These are phyloP conservation scores for Cucurbita ficifolia DNA, from an alignment of 306 rosid genomes.

Conservation along the genomic window DNA sequence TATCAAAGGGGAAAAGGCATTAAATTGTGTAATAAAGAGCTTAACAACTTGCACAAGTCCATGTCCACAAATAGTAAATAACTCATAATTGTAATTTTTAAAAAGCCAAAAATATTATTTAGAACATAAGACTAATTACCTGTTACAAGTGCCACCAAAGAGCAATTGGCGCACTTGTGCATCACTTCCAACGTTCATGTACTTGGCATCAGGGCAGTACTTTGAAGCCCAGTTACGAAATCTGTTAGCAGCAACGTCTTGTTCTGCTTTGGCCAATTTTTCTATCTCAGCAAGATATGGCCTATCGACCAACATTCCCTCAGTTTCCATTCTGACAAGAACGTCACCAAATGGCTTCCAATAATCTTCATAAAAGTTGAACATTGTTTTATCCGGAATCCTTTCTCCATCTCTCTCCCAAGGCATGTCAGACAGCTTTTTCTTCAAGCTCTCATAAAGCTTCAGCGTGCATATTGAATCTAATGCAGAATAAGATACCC, in stretches of 20 bases:
- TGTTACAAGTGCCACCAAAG: slow-evolving; percentile 73
- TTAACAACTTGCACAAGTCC: neutral
- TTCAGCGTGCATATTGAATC: slow-evolving; percentile 42
- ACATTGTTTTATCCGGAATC: slow-evolving; percentile 41
- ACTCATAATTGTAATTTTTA: too few species aligned
- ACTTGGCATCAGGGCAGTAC: slow-evolving; percentile 70
- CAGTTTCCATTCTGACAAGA: slow-evolving; percentile 79
- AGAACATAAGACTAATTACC: slow-evolving; percentile 25
- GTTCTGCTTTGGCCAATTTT: slow-evolving; percentile 75
- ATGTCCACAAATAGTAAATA: neutral
- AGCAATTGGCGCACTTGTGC: slow-evolving; percentile 74
- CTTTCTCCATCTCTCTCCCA: slow-evolving; percentile 25
- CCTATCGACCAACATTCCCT: slow-evolving; percentile 92
- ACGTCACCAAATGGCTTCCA: slow-evolving; percentile 92
- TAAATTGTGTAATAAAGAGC: neutral
- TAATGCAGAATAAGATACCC: slow-evolving; percentile 46
- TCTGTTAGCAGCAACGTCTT: slow-evolving; percentile 62
- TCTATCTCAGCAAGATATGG: slow-evolving; percentile 65
- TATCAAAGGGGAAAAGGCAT: neutral
- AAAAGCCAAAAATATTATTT: neutral
- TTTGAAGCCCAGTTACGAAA: slow-evolving; percentile 82
- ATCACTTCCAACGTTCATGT: slow-evolving; percentile 96
- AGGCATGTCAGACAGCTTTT: slow-evolving; percentile 11
- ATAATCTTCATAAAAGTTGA: slow-evolving; percentile 64
- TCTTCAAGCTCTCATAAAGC: slow-evolving; percentile 41